Evolutionary conservation across 2,329 filamentous ascomycete species (phyloP).

Genomic region (Cladosporium sp.): DNA sequence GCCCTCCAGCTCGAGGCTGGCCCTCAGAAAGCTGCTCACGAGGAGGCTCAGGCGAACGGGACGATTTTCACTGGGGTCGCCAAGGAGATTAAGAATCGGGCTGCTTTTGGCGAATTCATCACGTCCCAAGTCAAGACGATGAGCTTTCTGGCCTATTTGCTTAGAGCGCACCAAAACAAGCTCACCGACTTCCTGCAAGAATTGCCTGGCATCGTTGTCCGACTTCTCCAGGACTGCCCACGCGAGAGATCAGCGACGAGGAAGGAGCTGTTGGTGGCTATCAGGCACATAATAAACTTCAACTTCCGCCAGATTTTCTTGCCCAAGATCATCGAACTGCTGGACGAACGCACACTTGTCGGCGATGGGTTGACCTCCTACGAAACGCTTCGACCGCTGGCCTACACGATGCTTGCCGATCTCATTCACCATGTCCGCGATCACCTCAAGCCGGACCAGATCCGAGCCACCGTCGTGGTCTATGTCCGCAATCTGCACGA

Average conservation of each 20-base stretch:
- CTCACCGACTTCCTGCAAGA: slow-evolving; percentile 80
- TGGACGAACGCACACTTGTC: slow-evolving; percentile 90
- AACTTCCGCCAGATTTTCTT: slow-evolving; percentile 95
- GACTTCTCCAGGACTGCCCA: slow-evolving; percentile 86
- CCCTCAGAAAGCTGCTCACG: slow-evolving; percentile 86
- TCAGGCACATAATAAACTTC: slow-evolving; percentile 98
- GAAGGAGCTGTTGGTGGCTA: slow-evolving; percentile 92
- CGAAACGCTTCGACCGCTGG: slow-evolving; percentile 89
- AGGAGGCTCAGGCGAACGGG: slow-evolving; percentile 70
- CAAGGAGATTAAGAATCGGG: slow-evolving; percentile 85
- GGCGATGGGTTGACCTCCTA: slow-evolving; percentile 95
- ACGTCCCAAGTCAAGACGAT: slow-evolving; percentile 98
- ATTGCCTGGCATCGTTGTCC: slow-evolving; percentile 82
- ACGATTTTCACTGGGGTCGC: slow-evolving; percentile 90
- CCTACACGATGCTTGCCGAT: slow-evolving; percentile 97
- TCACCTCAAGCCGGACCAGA: slow-evolving; percentile 80
- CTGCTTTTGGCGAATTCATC: slow-evolving; percentile 94
- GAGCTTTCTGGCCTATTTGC: slow-evolving; percentile 92
- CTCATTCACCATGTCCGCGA: slow-evolving; percentile 95
- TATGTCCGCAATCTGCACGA: slow-evolving; percentile 96
- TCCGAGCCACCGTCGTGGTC: slow-evolving; percentile 90
- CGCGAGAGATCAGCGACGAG: slow-evolving; percentile 87
- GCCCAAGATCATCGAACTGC: slow-evolving; percentile 85
- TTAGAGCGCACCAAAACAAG: slow-evolving; percentile 81
- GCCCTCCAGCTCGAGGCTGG: slow-evolving; percentile 84